Percentiles rank a stretch among this genome's conserved stretches.
Evolutionary conservation across 2,329 filamentous ascomycete species (phyloP).

Genomic region (Ophidiomyces ophidiicola): DNA sequence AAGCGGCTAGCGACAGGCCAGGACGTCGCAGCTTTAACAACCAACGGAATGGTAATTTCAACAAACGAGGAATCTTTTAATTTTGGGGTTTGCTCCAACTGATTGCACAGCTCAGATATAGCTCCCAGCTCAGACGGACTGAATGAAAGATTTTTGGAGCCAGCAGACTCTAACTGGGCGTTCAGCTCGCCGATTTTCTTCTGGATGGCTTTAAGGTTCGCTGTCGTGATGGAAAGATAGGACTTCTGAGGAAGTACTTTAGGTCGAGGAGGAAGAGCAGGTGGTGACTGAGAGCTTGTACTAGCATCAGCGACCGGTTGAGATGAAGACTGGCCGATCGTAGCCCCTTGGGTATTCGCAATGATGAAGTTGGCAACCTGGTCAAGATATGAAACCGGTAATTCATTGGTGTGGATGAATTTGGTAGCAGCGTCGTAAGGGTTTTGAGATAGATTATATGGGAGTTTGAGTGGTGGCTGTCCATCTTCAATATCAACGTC

Average conservation of each 20-base stretch:
- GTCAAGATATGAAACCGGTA: constrained; percentile 77
- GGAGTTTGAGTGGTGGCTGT: constrained; percentile 83
- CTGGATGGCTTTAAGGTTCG: constrained; percentile 57
- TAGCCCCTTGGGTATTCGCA: constrained; percentile 76
- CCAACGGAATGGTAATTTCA: constrained; percentile 46
- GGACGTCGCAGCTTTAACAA: constrained; percentile 58
- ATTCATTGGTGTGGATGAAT: constrained; percentile 78
- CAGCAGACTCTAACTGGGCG: constrained; percentile 51
- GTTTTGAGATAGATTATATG: constrained; percentile 84
- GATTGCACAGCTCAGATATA: constrained; percentile 49
- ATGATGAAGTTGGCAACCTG: constrained; percentile 88
- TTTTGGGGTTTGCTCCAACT: constrained; percentile 43
- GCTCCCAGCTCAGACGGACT: constrained; percentile 57
- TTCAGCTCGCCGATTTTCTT: constrained; percentile 70
- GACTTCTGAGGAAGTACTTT: constrained; percentile 64
- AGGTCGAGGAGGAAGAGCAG: constrained; percentile 31
- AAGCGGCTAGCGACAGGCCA: constrained; percentile 77
- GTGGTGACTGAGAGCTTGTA: constrained; percentile 23
- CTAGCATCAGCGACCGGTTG: constrained; percentile 52
- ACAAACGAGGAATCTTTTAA: constrained; percentile 38
- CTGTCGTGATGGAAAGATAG: constrained; percentile 64
- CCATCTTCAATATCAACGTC: constrained; percentile 94
- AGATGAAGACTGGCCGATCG: constrained; percentile 63
- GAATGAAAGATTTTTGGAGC: constrained; percentile 60
- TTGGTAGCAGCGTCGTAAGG: constrained; percentile 84